These are phyloP conservation scores for Tolypocladium guangdongense DNA, from an alignment of 2,329 filamentous ascomycete species.

Conservation along the genomic window DNA sequence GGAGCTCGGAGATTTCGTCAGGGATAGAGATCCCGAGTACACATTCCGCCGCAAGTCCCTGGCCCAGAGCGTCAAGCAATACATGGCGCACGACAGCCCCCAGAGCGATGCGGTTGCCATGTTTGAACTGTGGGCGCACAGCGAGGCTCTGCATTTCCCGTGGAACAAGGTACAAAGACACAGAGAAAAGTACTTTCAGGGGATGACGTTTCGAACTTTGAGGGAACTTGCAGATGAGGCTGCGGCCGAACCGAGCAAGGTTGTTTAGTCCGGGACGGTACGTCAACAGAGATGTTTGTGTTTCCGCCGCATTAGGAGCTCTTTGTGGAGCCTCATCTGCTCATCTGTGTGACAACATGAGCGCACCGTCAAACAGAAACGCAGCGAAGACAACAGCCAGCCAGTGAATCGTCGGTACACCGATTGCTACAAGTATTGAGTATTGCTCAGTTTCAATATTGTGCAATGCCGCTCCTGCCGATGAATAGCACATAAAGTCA, in stretches of 20 bases:
- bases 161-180: not conserved
- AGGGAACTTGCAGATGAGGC: not conserved
- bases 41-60: conserved; percentile 1
- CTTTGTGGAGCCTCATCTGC: too few species aligned
- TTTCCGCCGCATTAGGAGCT: too few species aligned
- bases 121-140: conserved; percentile 3
- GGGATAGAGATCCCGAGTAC: not conserved
- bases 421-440: too few species aligned
- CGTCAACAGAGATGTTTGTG: not conserved
- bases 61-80: conserved; percentile 1
- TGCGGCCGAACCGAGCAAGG: not conserved
- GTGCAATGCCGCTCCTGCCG: too few species aligned
- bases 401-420: too few species aligned
- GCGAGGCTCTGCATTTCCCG: not conserved
- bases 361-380: too few species aligned
- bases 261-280: not conserved
- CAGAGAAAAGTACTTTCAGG: conserved; percentile 1
- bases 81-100: not conserved
- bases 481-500: too few species aligned
- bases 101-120: not conserved
- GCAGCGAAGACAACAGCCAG: too few species aligned
- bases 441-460: too few species aligned
- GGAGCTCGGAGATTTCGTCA: conserved; percentile 1
- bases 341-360: too few species aligned
- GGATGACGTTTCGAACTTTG: not conserved